Percentiles rank a stretch among this genome's conserved stretches.
Evolutionary conservation across 2,329 filamentous ascomycete genomes (phyloP).

Genomic region (Colletotrichum kahawae): DNA sequence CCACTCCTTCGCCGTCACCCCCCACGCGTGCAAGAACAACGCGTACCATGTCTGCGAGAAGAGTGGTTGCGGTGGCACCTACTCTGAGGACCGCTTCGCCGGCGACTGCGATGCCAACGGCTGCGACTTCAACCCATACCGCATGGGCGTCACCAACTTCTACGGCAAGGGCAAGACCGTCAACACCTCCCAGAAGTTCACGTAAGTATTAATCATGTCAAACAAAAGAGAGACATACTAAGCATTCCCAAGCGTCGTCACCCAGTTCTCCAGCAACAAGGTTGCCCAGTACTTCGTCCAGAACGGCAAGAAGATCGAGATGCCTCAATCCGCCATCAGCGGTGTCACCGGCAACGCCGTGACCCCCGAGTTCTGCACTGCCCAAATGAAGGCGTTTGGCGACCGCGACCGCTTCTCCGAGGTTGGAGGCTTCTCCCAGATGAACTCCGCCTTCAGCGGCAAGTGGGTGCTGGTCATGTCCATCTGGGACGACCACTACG

Average conservation of each 20-base stretch:
- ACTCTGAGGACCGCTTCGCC: constrained; percentile 53
- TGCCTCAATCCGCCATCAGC: constrained; percentile 37
- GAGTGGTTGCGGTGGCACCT: constrained; percentile 52
- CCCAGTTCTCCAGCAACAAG: constrained; percentile 56
- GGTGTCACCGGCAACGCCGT: constrained; percentile 46
- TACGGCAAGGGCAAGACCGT: constrained; percentile 63
- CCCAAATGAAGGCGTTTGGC: constrained; percentile 59
- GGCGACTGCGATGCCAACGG: constrained; percentile 69
- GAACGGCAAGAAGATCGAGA: constrained; percentile 57
- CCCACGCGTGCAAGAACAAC: constrained; percentile 56
- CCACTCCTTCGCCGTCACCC: constrained; percentile 60
- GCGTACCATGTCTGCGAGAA: constrained; percentile 40
- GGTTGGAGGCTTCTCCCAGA: constrained; percentile 59
- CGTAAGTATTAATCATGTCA: constrained; percentile 21
- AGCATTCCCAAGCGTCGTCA: constrained; percentile 54
- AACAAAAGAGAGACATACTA: background rate
- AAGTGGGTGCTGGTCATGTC: constrained; percentile 71
- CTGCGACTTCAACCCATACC: constrained; percentile 70
- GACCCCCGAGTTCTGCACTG: constrained; percentile 61
- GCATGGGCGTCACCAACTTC: constrained; percentile 63
- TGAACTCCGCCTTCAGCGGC: constrained; percentile 57
- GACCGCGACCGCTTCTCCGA: constrained; percentile 55
- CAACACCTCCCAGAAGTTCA: constrained; percentile 62
- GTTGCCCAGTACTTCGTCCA: constrained; percentile 68
- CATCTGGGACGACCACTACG: constrained; percentile 59